phyloP scores from a whole-genome alignment of 345 rosid genomes.

The Citrus hindsii region DNA sequence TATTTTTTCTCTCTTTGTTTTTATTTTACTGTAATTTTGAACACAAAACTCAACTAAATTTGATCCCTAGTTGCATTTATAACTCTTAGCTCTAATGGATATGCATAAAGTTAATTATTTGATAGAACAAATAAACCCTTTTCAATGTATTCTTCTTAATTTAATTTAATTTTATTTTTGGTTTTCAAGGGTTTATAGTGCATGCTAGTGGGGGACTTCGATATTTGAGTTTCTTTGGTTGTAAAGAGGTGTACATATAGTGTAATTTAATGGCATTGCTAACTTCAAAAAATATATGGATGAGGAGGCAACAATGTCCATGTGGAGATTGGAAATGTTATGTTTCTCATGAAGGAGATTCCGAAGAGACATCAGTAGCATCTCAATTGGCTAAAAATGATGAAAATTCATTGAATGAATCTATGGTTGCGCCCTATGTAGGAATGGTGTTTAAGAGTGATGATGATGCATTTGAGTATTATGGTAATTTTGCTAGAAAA shows the following conservation, averaged over 20 bases:
- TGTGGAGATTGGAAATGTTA: slow-evolving; percentile 43
- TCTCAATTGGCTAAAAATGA: slow-evolving; percentile 26
- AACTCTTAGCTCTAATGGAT: background rate
- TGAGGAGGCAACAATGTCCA: slow-evolving; percentile 41
- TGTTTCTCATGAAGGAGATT: slow-evolving; percentile 29
- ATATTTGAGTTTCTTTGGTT: slow-evolving; percentile 6
- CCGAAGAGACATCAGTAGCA: slow-evolving; percentile 25
- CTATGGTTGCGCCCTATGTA: slow-evolving; percentile 33
- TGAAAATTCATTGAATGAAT: slow-evolving; percentile 6
- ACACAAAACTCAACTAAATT: background rate
- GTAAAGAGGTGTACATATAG: background rate
- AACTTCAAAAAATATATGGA: slow-evolving; percentile 28
- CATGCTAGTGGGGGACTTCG: slow-evolving; percentile 12
- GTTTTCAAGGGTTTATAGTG: slow-evolving; percentile 17
- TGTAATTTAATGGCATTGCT: slow-evolving; percentile 15
- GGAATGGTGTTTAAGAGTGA: slow-evolving; percentile 38
- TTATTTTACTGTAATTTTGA: background rate
- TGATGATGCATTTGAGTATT: slow-evolving; percentile 36
- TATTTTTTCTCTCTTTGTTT: background rate
- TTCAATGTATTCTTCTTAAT: background rate
- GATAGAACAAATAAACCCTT: background rate
- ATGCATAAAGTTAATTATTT: no score
- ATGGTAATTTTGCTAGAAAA: slow-evolving; percentile 35
- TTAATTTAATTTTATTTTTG: background rate
- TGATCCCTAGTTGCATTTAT: background rate